Evolutionary conservation across 768 basidiomycete genomes (phyloP), one percentile per base, ranked within the genome.

Genomic region (Mycena crocata): DNA sequence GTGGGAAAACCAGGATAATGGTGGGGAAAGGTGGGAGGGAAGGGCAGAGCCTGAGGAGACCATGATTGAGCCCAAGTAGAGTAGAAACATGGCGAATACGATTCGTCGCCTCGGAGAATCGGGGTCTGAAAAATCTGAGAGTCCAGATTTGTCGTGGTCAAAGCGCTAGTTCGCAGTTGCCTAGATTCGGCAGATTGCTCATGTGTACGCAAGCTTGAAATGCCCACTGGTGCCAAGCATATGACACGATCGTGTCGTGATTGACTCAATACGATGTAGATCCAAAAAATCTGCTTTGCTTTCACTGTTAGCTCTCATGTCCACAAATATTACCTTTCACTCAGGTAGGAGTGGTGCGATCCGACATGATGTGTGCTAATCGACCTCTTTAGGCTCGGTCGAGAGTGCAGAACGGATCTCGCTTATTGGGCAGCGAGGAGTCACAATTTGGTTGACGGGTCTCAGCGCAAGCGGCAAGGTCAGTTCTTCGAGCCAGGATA

Each of bases 381-480:
- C 64, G 31, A 59, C 66, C 26, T 5, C n/a, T 40, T 42, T 72
- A 94, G 93, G 95, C 52, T 91, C 93, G 51, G 90, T 97, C 42
- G 84, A 81, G 40, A 76, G 82, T 21, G 73, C 82, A 37, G 95
- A 97, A 80, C 92, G 97, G 64, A 78, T 82, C 23, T 73, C 82
- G 28, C 78, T 93, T 17, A 83, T 96, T 21, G 81, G 85, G 23
- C 97, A 99, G 77, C 91, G 86, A 69, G 97, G 97, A 24, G 87
- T 91, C 6, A 99, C 97, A 0, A 88, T 99, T 76, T 99, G 98
- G 98, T 80, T 99, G 64, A 99, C 98, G 9, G 98, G 98, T 8
- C 87, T 99, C 21, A 96, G 94, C 73, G 96, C 93, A 9, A 95
- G 93, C 75, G 96, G 96, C 55, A 98, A 98, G 88, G 96, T 94